Percentiles rank a stretch among this genome's conserved stretches.
Evolutionary conservation across 202 grass and related monocot genomes (phyloP).

Genomic region (Schoenoplectus tabernaemontani): DNA sequence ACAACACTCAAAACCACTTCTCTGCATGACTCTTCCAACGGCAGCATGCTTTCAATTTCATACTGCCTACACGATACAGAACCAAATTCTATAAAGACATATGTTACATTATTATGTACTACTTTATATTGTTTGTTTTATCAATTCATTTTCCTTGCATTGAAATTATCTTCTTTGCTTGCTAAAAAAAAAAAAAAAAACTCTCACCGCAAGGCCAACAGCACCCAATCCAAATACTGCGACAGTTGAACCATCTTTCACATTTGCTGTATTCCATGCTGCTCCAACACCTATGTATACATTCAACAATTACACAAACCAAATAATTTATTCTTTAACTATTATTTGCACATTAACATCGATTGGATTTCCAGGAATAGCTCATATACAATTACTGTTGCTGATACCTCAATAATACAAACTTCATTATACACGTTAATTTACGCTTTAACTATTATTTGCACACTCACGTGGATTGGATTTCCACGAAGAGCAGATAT

Average conservation of each 20-base stretch:
- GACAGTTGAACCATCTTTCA: slow-evolving; percentile 45
- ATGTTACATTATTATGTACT: no score
- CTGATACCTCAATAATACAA: no score
- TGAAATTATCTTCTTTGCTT: neutral
- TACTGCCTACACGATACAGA: no score
- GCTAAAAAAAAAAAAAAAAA: no score
- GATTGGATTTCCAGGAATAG: no score
- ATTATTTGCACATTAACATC: neutral
- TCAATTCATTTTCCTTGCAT: neutral
- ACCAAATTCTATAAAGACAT: no score
- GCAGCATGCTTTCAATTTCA: neutral
- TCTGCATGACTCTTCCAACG: no score
- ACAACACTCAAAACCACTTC: neutral
- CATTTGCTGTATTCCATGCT: slow-evolving; percentile 81
- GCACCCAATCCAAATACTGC: slow-evolving; percentile 81
- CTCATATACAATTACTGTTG: no score
- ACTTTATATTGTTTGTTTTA: neutral
- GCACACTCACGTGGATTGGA: no score
- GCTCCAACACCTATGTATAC: slow-evolving; percentile 57
- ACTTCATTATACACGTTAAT: no score
- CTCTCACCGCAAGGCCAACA: slow-evolving; percentile 67
- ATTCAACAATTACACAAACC: neutral
- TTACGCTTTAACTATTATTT: no score
- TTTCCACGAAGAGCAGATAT: no score
- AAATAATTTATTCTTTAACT: neutral